phyloP scores from a whole-genome alignment of 805 yeast genomes.

The Yamadazyma endophytica region DNA sequence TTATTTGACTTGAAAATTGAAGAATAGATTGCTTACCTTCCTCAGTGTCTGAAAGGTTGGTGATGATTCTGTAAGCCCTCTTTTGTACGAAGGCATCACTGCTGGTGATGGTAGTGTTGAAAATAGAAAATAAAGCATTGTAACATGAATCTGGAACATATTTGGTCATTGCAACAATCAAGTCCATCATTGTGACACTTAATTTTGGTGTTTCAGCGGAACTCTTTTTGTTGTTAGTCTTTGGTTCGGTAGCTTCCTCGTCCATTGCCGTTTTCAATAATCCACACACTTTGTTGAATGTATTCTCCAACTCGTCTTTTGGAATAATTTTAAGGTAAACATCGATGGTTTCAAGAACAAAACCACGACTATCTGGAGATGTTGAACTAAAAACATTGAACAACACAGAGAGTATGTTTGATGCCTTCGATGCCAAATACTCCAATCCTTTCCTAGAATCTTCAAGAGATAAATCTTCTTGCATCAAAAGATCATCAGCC shows the following conservation, averaged over 20 bases:
- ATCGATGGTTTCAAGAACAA: slow-evolving; percentile 81
- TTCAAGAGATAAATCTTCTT: slow-evolving; percentile 55
- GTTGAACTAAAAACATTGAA: slow-evolving; percentile 94
- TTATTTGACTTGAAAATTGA: slow-evolving; percentile 53
- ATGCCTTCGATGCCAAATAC: slow-evolving; percentile 60
- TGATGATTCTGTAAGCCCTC: slow-evolving; percentile 77
- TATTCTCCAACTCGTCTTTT: slow-evolving; percentile 59
- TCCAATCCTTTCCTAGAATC: slow-evolving; percentile 56
- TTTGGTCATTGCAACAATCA: slow-evolving; percentile 81
- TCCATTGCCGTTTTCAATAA: slow-evolving; percentile 73
- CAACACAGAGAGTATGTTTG: slow-evolving; percentile 78
- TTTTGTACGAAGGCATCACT: slow-evolving; percentile 74
- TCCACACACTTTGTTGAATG: slow-evolving; percentile 83
- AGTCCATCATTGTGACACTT: slow-evolving; percentile 86
- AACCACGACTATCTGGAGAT: slow-evolving; percentile 75
- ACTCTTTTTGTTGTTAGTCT: not conserved
- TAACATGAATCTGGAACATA: slow-evolving; percentile 71
- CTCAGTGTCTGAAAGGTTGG: slow-evolving; percentile 67
- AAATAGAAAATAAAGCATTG: slow-evolving; percentile 72
- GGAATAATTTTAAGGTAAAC: slow-evolving; percentile 69
- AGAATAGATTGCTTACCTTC: slow-evolving; percentile 53
- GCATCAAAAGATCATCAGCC: slow-evolving; percentile 51
- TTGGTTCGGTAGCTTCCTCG: slow-evolving; percentile 36
- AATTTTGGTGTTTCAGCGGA: slow-evolving; percentile 43
- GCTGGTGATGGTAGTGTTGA: slow-evolving; percentile 59